These are phyloP conservation scores for Centrapalus pauciflorus DNA, from an alignment of 129 eudicot genomes.

Conservation along the genomic window DNA sequence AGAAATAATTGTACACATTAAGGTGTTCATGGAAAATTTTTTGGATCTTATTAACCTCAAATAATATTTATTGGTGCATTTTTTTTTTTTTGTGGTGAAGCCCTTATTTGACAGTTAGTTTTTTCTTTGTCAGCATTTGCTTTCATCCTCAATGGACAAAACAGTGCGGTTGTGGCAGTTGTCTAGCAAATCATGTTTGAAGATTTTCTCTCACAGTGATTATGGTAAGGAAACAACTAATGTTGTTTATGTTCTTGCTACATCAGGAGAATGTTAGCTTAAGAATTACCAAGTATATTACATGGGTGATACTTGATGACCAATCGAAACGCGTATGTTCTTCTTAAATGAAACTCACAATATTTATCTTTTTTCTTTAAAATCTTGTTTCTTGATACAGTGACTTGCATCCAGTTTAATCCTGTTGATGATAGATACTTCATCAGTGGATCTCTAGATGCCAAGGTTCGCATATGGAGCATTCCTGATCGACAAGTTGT, in stretches of 20 bases:
- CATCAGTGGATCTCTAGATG: conserved; percentile 95
- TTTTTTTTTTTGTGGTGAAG: conserved; percentile 7
- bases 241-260: neutral
- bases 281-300: neutral
- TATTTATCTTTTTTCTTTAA: neutral
- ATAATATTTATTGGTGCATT: neutral
- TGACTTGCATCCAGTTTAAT: conserved; percentile 98
- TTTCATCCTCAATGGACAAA: conserved; percentile 98
- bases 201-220: conserved; percentile 95
- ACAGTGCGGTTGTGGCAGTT: conserved; percentile 95
- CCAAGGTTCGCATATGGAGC: conserved; percentile 98
- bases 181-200: conserved; percentile 85
- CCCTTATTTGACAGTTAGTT: neutral
- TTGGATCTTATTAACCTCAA: neutral
- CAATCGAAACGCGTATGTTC: neutral
- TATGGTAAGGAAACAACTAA: conserved; percentile 52
- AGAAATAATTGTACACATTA: neutral
- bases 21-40: neutral
- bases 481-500: conserved; percentile 96
- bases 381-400: conserved; percentile 45
- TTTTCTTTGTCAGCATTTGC: conserved; percentile 75
- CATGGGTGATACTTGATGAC: neutral
- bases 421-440: conserved; percentile 93
- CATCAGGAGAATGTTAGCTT: neutral
- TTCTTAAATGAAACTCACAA: neutral